phyloP scores from a whole-genome alignment of 1,284 basidiomycete genomes.

The Cryptococcus wingfieldii region DNA sequence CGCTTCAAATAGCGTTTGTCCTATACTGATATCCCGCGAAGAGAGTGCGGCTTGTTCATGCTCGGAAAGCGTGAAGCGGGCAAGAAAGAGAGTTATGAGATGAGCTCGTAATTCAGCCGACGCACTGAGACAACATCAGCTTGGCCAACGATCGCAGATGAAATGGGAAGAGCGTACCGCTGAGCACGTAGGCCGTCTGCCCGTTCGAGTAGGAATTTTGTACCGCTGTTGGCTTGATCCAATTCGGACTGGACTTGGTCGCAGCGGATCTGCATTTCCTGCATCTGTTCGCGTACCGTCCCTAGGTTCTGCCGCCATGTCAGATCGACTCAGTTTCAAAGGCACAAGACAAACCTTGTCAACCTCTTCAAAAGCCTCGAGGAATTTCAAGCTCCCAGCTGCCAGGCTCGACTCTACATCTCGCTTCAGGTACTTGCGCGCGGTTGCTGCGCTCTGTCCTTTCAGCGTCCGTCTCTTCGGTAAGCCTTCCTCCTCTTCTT shows the following conservation, averaged over 20 bases:
- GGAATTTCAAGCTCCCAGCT: slow-evolving; percentile 71
- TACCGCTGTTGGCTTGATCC: slow-evolving; percentile 69
- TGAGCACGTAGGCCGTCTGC: slow-evolving; percentile 77
- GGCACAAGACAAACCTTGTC: slow-evolving; percentile 62
- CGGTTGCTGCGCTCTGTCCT: slow-evolving; percentile 54
- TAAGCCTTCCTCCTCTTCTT: slow-evolving; percentile 10
- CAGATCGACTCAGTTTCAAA: neutral
- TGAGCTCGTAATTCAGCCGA: slow-evolving; percentile 56
- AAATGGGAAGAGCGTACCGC: slow-evolving; percentile 54
- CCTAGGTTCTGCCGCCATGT: slow-evolving; percentile 62
- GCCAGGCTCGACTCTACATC: slow-evolving; percentile 79
- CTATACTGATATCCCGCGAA: slow-evolving; percentile 71
- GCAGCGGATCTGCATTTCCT: slow-evolving; percentile 72
- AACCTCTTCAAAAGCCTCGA: slow-evolving; percentile 77
- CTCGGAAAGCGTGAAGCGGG: slow-evolving; percentile 75
- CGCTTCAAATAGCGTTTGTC: slow-evolving; percentile 68
- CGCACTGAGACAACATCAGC: slow-evolving; percentile 50
- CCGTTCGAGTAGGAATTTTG: slow-evolving; percentile 76
- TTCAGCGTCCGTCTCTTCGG: slow-evolving; percentile 29
- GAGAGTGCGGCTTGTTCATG: slow-evolving; percentile 69
- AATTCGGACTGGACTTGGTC: slow-evolving; percentile 77
- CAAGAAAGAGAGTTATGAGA: slow-evolving; percentile 73
- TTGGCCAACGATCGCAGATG: neutral
- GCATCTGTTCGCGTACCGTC: slow-evolving; percentile 67
- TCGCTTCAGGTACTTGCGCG: slow-evolving; percentile 69